Conservation (phyloP, 768 basidiomycete species). For the Agrocybe chaxingu region DNA sequence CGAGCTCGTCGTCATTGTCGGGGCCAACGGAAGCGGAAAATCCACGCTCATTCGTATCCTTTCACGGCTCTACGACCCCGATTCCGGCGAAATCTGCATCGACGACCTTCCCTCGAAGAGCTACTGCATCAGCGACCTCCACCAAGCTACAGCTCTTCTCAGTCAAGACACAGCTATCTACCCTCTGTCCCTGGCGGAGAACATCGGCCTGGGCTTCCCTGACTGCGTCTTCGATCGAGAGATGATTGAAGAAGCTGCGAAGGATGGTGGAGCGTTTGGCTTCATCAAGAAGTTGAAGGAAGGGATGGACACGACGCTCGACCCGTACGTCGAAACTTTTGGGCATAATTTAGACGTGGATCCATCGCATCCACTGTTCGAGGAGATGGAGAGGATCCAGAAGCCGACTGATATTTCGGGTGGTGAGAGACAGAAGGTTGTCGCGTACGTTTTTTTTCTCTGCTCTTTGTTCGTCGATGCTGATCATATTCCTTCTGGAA, state of each 20-base stretch:
- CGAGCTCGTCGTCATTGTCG: slow-evolving; percentile 51
- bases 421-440: slow-evolving; percentile 44
- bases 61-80: slow-evolving; percentile 42
- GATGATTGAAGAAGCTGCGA: slow-evolving; percentile 28
- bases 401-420: slow-evolving; percentile 29
- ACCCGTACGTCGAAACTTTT: too few species aligned
- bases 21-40: slow-evolving; percentile 54
- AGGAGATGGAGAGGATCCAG: slow-evolving; percentile 14
- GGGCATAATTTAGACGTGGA: slow-evolving; percentile 25
- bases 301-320: too few species aligned
- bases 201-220: slow-evolving; percentile 29
- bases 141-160: slow-evolving; percentile 41
- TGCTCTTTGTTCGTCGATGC: too few species aligned
- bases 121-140: slow-evolving; percentile 37
- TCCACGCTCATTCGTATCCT: slow-evolving; percentile 50
- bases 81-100: slow-evolving; percentile 38
- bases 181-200: slow-evolving; percentile 41
- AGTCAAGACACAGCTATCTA: slow-evolving; percentile 47
- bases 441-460: slow-evolving; percentile 32
- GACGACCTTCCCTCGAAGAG: slow-evolving; percentile 33
- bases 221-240: slow-evolving; percentile 11
- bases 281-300: slow-evolving; percentile 21
- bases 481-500: too few species aligned
- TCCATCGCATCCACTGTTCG: slow-evolving; percentile 16
- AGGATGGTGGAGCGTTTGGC: slow-evolving; percentile 34